Evolutionary conservation across 1,284 basidiomycete species (phyloP), one percentile per base, ranked within the genome.

Genomic region (Heterobasidion occidentale): DNA sequence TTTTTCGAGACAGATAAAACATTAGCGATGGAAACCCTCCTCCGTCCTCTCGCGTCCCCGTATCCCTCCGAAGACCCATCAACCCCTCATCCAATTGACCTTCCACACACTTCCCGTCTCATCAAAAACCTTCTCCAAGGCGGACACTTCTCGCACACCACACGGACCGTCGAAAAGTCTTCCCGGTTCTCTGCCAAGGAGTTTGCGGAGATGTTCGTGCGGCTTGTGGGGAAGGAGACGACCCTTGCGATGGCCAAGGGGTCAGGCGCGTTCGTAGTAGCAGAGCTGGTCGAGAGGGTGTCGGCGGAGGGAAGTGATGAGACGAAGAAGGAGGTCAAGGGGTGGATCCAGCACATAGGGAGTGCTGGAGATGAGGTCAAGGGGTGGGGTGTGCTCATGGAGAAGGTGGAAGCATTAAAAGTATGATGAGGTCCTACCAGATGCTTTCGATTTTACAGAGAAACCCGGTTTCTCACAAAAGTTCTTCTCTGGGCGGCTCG

Each of bases 51-150:
- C 19, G 67, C 76, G 1, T 64, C 70, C 1, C 72, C 81, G 9
- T 87, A 88, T 65, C 80, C 84, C 0, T 78, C 81, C 7, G 58
- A 74, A 11, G 75, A 80, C 44, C 57, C 72, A 0, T 59, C 73
- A 7, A 65, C 64, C 3, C 77, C 78, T 0, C 90, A 94, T 68
- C 77, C 80, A 9, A 85, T 94, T 58, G 86, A 93, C 65, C 77
- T 93, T 14, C 81, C 91, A 0, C 90, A 92, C 67, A 81, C 85
- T 2, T 86, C 89, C 1, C 78, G 92, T 47, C 68, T 92, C 54
- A 93, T 92, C 78, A 94, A 95, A 70, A 85, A 83, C 0, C 80
- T 94, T 11, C 77, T 95, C 0, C 89, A 93, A 65, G 92, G 92
- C n/a, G 92, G 92, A 0, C 92, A 94, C 68, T 94, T 84, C 71